Evolutionary conservation across 345 rosid genomes (phyloP), one percentile per base, ranked within the genome.

Genomic region (Lepidium aucheri): DNA sequence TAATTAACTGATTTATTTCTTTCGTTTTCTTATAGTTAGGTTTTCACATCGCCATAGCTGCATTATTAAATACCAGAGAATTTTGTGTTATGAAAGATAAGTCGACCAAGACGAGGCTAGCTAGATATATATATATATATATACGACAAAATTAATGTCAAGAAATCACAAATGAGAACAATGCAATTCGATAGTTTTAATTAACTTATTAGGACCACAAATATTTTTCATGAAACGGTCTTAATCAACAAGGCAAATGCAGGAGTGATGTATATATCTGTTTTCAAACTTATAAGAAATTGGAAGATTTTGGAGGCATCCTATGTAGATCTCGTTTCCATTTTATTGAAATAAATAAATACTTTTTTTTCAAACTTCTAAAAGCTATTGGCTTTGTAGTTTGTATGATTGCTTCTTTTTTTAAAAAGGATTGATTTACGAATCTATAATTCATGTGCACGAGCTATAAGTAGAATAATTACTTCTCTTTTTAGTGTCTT

Each of bases 361-460:
- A 66, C 62, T 42, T 66, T 73, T 66, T 73, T 58, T 65, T 66
- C 62, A 73, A 66, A 65, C 57, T 58, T 66, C 20, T 8, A 35
- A 58, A 73, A 65, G 72, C 33, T 66, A 57, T 58, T 65, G 72
- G 50, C 61, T 65, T 50, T 73, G 35, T 52, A 73, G 55, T 65
- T 50, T 73, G 35, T 52, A 73, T 73, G 65, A 72, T 72, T 72
- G 66, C 53, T 22, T 72, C 76, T 72, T 45, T 63, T 55, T 64
- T 40, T 8, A 8, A 33, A 63, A 72, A 57, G 17, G 34, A 35
- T 58, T 65, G 71, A 42, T 72, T 72, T 72, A 57, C 39, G 53
- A 57, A 49, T 72, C 60, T 72, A 45, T 65, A 58, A 71, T 42
- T 57, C 71, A 72, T 58, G 76, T 65, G 76, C 76, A 58, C 76